phyloP scores from a whole-genome alignment of 148 eudicot species.

The Vaccinium corymbosum region DNA sequence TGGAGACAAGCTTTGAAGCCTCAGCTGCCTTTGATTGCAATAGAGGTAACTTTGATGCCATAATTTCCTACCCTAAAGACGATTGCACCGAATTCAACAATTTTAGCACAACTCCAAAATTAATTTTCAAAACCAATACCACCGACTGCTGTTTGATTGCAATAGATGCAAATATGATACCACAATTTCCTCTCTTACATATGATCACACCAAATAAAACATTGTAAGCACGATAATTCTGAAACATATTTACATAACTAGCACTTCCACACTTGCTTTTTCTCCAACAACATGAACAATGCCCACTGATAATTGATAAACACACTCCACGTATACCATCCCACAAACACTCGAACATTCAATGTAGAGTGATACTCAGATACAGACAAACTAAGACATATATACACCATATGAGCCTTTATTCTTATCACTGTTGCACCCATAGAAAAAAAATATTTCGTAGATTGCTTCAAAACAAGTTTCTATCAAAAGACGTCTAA shows the following conservation, averaged over 20 bases:
- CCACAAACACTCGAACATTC: not conserved
- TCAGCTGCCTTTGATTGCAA: slow-evolving; percentile 57
- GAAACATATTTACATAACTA: not conserved
- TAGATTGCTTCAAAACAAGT: not conserved
- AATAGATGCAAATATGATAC: not conserved
- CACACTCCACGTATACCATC: not conserved
- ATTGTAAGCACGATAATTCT: not conserved
- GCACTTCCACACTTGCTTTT: not conserved
- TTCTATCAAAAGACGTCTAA: not conserved
- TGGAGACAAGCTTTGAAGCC: slow-evolving; percentile 38
- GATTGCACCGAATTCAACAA: not conserved
- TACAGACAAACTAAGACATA: not conserved
- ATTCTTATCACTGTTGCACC: too few relatives aligned
- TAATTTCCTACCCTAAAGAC: slow-evolving; percentile 23
- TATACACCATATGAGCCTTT: too few relatives aligned
- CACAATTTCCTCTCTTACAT: not conserved
- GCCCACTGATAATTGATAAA: too few relatives aligned
- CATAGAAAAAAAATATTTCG: not conserved
- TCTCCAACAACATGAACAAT: not conserved
- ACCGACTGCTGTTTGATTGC: slow-evolving; percentile 1
- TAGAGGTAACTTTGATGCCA: slow-evolving; percentile 58
- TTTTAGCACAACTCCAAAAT: not conserved
- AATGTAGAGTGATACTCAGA: not conserved
- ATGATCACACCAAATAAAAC: not conserved
- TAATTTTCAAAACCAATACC: not conserved